Evolutionary conservation across 805 yeast genomes (phyloP).

Genomic region (Ogataea angusta): DNA sequence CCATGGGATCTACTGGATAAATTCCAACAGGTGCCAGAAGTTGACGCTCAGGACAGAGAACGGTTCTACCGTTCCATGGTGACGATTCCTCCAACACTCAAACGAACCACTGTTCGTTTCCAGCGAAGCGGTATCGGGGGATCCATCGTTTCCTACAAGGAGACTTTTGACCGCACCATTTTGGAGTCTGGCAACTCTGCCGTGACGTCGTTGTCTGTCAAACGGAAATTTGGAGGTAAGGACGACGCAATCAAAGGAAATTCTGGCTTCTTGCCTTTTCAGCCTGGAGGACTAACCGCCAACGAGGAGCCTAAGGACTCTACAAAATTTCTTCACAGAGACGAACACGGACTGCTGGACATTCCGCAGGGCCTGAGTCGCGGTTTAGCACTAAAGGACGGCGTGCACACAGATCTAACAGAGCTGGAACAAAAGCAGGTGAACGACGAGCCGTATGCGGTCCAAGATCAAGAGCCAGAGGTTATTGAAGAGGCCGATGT

Average conservation of each 20-base stretch:
- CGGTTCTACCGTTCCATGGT: slow-evolving; percentile 48
- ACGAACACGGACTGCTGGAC: slow-evolving; percentile 73
- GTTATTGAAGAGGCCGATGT: slow-evolving; percentile 17
- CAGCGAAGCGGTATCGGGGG: slow-evolving; percentile 65
- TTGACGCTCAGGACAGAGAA: slow-evolving; percentile 20
- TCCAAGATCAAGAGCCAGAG: slow-evolving; percentile 8
- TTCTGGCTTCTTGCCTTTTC: slow-evolving; percentile 77
- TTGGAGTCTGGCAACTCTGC: slow-evolving; percentile 49
- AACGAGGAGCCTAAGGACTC: slow-evolving; percentile 27
- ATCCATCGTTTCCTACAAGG: slow-evolving; percentile 8
- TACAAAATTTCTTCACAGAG: slow-evolving; percentile 54
- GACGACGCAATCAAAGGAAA: slow-evolving; percentile 65
- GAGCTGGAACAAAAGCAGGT: slow-evolving; percentile 4
- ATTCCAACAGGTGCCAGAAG: slow-evolving; percentile 55
- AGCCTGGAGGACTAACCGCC: slow-evolving; percentile 73
- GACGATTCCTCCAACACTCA: slow-evolving; percentile 55
- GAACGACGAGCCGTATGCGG: slow-evolving; percentile 10
- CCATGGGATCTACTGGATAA: slow-evolving; percentile 70
- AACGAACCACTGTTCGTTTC: slow-evolving; percentile 64
- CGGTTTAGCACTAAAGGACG: slow-evolving; percentile 46
- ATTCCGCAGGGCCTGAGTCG: slow-evolving; percentile 78
- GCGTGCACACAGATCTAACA: slow-evolving; percentile 4
- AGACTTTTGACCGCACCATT: slow-evolving; percentile 38
- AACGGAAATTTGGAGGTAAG: slow-evolving; percentile 61
- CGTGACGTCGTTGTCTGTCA: slow-evolving; percentile 68